These are phyloP conservation scores for Acanthamoeba quina DNA, from an alignment of 208 protist species.

Conservation along the genomic window DNA sequence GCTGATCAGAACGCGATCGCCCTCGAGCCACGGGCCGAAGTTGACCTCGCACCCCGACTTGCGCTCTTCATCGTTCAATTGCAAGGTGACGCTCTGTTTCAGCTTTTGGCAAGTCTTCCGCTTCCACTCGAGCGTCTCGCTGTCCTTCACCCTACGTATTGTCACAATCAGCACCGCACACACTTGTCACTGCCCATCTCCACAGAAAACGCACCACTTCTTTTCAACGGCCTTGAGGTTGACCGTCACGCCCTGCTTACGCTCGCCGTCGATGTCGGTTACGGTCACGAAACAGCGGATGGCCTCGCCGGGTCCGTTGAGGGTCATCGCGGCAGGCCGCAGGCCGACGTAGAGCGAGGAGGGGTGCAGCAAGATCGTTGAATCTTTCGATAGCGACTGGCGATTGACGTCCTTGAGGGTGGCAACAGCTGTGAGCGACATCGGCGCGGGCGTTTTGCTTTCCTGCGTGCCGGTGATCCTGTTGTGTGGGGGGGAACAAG, in stretches of 20 bases:
- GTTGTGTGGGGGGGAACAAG: background rate
- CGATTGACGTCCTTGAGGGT: constrained; percentile 23
- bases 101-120: constrained; percentile 13
- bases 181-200: too few species aligned
- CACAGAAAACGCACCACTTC: background rate
- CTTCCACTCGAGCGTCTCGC: background rate
- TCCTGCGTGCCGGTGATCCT: background rate
- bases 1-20: background rate
- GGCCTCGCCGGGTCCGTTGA: constrained; percentile 22
- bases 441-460: background rate
- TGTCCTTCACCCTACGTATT: background rate
- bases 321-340: background rate
- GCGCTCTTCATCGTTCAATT: background rate
- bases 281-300: constrained; percentile 21
- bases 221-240: constrained; percentile 11
- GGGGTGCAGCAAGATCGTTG: constrained; percentile 1
- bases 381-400: background rate
- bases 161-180: background rate
- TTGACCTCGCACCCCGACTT: background rate
- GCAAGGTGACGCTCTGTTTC: background rate
- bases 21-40: constrained; percentile 11
- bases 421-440: background rate
- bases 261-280: constrained; percentile 14
- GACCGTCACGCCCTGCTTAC: background rate
- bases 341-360: constrained; percentile 48